Evolutionary conservation across 139 green algal species (phyloP).

Genomic region (Pseudopediastrum boryanum): DNA sequence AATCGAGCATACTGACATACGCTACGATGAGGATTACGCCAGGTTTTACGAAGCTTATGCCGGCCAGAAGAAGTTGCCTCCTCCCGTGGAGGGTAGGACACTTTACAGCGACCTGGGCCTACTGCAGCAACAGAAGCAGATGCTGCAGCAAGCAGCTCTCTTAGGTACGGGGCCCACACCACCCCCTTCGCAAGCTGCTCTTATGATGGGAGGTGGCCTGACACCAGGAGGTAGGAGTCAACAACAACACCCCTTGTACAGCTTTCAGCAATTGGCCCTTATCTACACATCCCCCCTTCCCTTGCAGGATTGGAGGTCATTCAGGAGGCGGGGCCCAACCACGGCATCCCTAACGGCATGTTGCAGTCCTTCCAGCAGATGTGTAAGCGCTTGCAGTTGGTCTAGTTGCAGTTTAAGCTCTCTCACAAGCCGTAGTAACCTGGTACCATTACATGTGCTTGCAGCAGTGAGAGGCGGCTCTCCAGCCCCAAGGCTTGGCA

Average conservation of each 20-base stretch:
- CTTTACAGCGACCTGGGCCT: constrained; percentile 72
- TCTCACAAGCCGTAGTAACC: neutral
- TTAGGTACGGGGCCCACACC: neutral
- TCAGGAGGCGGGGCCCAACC: constrained; percentile 65
- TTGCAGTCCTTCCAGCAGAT: constrained; percentile 64
- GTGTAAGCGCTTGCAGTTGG: constrained; percentile 37
- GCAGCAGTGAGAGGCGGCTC: constrained; percentile 34
- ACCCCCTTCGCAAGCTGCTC: constrained; percentile 1
- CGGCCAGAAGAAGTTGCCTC: constrained; percentile 79
- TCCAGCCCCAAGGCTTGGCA: constrained; percentile 29
- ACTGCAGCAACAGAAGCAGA: constrained; percentile 44
- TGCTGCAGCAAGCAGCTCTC: constrained; percentile 27
- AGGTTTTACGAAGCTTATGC: constrained; percentile 63
- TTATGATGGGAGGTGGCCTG: constrained; percentile 12
- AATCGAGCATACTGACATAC: constrained; percentile 62
- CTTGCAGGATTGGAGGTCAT: constrained; percentile 68
- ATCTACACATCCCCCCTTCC: neutral
- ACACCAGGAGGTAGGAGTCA: constrained; percentile 27
- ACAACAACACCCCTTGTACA: neutral
- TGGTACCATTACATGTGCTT: neutral
- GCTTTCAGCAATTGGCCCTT: constrained; percentile 21
- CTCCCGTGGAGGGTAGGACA: constrained; percentile 75
- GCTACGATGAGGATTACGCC: constrained; percentile 89
- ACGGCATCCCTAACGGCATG: constrained; percentile 61
- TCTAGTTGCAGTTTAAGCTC: neutral